Percentiles rank a stretch among this genome's conserved stretches.
These are phyloP conservation scores for Magnusiomyces suaveolens DNA, from an alignment of 1,139 yeast species.

Conservation along the genomic window DNA sequence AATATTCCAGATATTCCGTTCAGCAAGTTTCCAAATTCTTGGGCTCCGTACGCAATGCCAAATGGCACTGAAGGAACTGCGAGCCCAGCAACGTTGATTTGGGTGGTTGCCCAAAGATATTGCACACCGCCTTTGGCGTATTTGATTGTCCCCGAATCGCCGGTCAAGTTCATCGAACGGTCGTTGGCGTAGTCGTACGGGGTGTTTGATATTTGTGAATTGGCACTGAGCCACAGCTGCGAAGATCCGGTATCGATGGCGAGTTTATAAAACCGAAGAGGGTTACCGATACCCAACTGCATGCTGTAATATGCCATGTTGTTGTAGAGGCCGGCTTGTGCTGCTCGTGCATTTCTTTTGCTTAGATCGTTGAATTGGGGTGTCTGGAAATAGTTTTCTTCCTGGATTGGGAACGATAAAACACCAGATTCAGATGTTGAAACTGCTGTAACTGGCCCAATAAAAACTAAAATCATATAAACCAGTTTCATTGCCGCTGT, in stretches of 20 bases:
- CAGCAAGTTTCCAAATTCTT: neutral
- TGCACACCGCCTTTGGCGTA: neutral
- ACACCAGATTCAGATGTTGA: too few species aligned
- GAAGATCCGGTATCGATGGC: slow-evolving; percentile 1
- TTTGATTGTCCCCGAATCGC: neutral
- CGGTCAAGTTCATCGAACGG: neutral
- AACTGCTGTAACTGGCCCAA: too few species aligned
- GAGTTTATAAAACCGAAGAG: neutral
- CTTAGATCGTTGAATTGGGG: neutral
- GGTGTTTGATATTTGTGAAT: neutral
- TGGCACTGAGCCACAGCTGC: neutral
- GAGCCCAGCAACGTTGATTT: neutral
- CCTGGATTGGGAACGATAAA: neutral
- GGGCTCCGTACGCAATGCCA: neutral
- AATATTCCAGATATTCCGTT: neutral
- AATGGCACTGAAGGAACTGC: neutral
- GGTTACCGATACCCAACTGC: neutral
- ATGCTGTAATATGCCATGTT: neutral
- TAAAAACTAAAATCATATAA: too few species aligned
- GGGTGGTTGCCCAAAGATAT: neutral
- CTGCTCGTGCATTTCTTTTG: neutral
- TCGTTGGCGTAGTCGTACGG: slow-evolving; percentile 1
- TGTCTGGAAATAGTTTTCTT: neutral
- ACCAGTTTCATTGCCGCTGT: neutral
- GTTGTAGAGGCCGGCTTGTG: neutral